Base-by-base conservation (phyloP, 352 stramenopile species). In the Blastocystis sp. region DNA sequence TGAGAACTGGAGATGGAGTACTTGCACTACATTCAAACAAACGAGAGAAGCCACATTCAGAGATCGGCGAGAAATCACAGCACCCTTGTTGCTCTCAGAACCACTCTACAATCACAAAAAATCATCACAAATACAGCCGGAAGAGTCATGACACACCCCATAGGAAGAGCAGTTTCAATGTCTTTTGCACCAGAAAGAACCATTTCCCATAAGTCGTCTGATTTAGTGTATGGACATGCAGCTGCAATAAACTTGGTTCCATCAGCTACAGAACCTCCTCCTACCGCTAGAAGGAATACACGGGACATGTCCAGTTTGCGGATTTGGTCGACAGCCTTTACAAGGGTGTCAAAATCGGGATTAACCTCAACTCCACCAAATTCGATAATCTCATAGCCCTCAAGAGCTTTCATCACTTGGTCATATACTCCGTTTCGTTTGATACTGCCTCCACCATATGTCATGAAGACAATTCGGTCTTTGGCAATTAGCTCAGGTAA, bases 371-470 rank as follows among this genome's bases (percentile, higher is more conserved):
- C 76, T 79, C 78, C 78, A 65, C 55, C 24, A 50, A 89, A 89
- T 16, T 89, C 78, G 43, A 56, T 78, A 16, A 89, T 65, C 5
- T 89, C 78, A 43, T 89, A 79, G 26, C 66, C 78, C 34, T 89
- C 70, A 11, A 89, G 64, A 8, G 78, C 78, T 11, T 37, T 65
- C 78, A 89, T 89, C 34, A 89, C 78, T 65, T 89, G 78, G 0
- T 89, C 78, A 65, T 89, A 89, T 3, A 89, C 78, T 34, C 78
- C 78, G 24, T 89, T 89, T 30, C 55, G 34, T 62, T 89, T 89
- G n/a, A 89, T 89, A 30, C 37, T 64, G 30, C 78, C 78, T 13
- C 62, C 18, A 41, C 78, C 78, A 55, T 89, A 89, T 24, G 53
- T 76, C 63, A 89, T 79, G 8, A 89, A 45, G 11, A 89, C 56